Conservation (phyloP, 331 rosid species). For the Quercus tomentella region DNA sequence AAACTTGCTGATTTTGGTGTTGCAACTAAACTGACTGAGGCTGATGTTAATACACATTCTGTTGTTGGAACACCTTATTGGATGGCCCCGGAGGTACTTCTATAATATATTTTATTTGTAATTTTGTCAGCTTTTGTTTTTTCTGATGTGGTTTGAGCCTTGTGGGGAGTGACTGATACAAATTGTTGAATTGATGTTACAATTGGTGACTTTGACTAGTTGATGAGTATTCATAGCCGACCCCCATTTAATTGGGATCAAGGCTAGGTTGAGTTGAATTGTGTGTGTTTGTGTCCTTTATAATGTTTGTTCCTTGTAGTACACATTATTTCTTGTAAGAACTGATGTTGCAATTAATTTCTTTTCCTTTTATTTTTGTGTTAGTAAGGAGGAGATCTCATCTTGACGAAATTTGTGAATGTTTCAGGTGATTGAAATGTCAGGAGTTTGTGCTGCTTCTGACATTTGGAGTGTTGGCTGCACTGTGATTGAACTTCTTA, state of each 20-base stretch:
- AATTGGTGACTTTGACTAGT: not conserved
- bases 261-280: not conserved
- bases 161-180: not conserved
- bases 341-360: not conserved
- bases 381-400: not conserved
- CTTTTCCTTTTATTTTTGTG: not conserved
- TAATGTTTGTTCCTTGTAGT: not conserved
- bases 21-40: slow-evolving; percentile 95
- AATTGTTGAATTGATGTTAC: not conserved
- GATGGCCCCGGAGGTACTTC: slow-evolving; percentile 99
- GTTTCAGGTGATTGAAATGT: slow-evolving; percentile 98
- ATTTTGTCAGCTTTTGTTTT: not conserved
- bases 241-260: not conserved
- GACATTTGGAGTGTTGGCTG: slow-evolving; percentile 99
- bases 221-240: not conserved
- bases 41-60: slow-evolving; percentile 99
- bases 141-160: not conserved
- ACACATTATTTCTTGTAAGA: not conserved
- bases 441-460: slow-evolving; percentile 99
- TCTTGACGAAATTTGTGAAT: slow-evolving; percentile 20
- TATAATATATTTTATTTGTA: not conserved
- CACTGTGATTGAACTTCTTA: slow-evolving; percentile 97
- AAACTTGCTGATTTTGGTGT: slow-evolving; percentile 99
- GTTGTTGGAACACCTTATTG: slow-evolving; percentile 99
- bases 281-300: not conserved